Conservation (phyloP, 129 eudicot species). For the Silybum marianum region DNA sequence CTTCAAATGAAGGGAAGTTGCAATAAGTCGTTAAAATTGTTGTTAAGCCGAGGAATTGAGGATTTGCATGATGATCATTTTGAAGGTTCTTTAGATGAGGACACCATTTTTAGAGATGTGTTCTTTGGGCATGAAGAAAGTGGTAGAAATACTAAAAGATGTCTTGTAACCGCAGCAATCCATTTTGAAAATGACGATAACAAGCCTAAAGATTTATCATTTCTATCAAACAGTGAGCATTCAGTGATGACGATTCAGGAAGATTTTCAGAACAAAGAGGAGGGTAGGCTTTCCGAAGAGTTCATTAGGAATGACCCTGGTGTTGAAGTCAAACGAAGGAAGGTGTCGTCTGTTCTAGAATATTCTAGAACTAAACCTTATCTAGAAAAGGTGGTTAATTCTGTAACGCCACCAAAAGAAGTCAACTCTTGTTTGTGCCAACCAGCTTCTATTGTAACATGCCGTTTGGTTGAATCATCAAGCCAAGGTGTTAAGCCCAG, state of each 20-base stretch:
- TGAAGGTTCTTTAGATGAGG: constrained; percentile 68
- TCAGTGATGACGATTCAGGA: constrained; percentile 57
- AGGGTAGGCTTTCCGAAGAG: constrained; percentile 32
- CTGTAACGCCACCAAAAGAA: constrained; percentile 39
- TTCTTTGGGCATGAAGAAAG: constrained; percentile 55
- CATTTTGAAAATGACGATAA: constrained; percentile 35
- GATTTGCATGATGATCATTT: constrained; percentile 63
- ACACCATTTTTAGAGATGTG: constrained; percentile 48
- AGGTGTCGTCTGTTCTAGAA: constrained; percentile 46
- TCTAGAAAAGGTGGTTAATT: constrained; percentile 32
- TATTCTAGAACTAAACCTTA: constrained; percentile 43
- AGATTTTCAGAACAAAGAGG: constrained; percentile 23
- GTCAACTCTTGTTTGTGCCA: constrained; percentile 36
- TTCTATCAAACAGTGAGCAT: constrained; percentile 50
- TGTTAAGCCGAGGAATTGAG: constrained; percentile 45
- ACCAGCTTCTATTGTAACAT: constrained; percentile 40
- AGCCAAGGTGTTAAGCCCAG: constrained; percentile 59
- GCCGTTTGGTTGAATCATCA: constrained; percentile 77
- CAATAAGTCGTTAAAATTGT: constrained; percentile 34
- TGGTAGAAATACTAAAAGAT: constrained; percentile 41
- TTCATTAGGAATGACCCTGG: constrained; percentile 28
- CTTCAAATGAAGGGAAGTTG: constrained; percentile 19
- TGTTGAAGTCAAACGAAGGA: constrained; percentile 45
- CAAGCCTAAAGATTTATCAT: constrained; percentile 33
- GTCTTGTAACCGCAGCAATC: constrained; percentile 51